Evolutionary conservation across 1,284 basidiomycete genomes (phyloP).

Genomic region (Ustilago xerochloae): DNA sequence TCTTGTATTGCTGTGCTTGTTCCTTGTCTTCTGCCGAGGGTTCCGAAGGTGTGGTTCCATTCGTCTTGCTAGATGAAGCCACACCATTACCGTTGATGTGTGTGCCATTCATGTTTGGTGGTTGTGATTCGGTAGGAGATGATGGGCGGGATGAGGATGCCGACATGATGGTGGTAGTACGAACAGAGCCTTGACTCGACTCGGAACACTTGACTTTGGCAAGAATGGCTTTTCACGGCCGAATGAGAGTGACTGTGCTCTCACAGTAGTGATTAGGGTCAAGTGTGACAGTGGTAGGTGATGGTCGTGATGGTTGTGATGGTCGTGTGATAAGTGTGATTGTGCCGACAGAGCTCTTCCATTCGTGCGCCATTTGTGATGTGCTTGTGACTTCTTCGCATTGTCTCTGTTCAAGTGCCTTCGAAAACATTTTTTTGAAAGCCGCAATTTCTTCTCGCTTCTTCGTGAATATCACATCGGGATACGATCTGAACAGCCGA

Average conservation of each 20-base stretch:
- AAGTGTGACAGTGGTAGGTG: background rate
- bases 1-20: constrained; percentile 61
- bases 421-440: constrained; percentile 6
- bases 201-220: no score
- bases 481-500: no score
- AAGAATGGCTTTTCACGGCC: no score
- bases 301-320: background rate
- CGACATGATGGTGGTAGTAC: constrained; percentile 9
- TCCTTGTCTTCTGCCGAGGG: constrained; percentile 25
- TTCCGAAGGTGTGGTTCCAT: constrained; percentile 1
- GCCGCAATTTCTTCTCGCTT: constrained; percentile 14
- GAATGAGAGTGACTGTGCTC: no score
- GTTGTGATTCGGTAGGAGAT: constrained; percentile 2
- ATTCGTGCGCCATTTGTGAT: background rate
- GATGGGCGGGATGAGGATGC: constrained; percentile 17
- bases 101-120: constrained; percentile 5
- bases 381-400: background rate
- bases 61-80: background rate
- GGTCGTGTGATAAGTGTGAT: constrained; percentile 24
- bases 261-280: no score
- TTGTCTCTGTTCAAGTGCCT: background rate
- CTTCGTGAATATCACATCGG: constrained; percentile 4
- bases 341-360: background rate
- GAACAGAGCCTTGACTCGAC: no score
- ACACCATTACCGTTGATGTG: background rate